Evolutionary conservation across 2,329 filamentous ascomycete species (phyloP).

Genomic region (Aspergillus novofumigatus): DNA sequence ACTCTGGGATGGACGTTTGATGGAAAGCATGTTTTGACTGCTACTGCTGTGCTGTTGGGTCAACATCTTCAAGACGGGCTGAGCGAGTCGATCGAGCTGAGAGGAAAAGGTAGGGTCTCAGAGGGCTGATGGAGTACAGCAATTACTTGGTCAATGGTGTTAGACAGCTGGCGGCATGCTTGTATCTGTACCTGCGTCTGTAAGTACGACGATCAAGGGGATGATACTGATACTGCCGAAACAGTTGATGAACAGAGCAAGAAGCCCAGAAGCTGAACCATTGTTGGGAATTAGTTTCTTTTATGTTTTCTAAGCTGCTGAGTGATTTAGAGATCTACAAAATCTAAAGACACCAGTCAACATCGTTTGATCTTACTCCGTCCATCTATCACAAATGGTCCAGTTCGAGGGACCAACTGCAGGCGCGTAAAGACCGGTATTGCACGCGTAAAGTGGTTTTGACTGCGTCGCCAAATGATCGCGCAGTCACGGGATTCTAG

Average conservation of each 20-base stretch:
- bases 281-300: not conserved
- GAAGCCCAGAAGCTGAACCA: not conserved
- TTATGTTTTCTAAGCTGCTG: not conserved
- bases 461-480: conserved; percentile 33
- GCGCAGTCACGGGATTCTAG: conserved; percentile 31
- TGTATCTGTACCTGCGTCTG: not conserved
- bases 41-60: not conserved
- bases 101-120: not conserved
- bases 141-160: not conserved
- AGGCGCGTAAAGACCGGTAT: conserved; percentile 25
- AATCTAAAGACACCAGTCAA: not conserved
- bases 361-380: not conserved
- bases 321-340: not conserved
- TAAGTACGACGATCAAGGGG: not conserved
- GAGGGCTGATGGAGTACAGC: not conserved
- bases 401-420: conserved; percentile 18
- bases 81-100: not conserved
- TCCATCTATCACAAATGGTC: conserved; percentile 3
- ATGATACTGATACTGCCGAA: not conserved
- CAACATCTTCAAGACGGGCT: not conserved
- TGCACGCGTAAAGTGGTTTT: conserved; percentile 30
- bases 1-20: conserved; percentile 20
- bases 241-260: not conserved
- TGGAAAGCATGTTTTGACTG: conserved; percentile 15
- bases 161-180: not conserved